These are phyloP conservation scores for Solanum stenotomum DNA, from an alignment of 257 asterid genomes.

Conservation along the genomic window DNA sequence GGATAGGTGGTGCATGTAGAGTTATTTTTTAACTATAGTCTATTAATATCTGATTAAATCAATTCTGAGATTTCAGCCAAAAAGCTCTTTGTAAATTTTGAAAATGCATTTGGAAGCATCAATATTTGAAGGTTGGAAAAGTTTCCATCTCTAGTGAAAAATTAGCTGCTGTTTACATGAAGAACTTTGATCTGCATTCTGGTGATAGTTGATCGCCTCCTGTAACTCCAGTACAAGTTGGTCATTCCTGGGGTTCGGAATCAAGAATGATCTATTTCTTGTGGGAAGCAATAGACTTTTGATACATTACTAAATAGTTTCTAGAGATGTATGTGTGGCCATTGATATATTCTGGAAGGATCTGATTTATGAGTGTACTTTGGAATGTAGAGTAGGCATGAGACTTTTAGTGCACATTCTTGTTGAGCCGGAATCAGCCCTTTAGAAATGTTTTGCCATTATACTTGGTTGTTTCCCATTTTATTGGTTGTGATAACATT, in stretches of 20 bases:
- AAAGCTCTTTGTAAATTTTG: not conserved
- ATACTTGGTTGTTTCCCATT: not conserved
- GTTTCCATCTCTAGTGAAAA: not conserved
- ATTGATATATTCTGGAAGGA: not conserved
- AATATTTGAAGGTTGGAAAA: not conserved
- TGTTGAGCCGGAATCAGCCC: not conserved
- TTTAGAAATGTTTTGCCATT: not conserved
- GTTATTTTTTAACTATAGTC: not conserved
- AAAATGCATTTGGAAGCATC: not conserved
- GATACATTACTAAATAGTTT: not conserved
- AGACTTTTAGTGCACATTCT: not conserved
- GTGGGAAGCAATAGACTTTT: not conserved
- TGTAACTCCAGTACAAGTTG: not conserved
- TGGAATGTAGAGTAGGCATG: not conserved
- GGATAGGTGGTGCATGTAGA: not conserved
- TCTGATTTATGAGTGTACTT: not conserved
- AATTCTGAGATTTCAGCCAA: not conserved
- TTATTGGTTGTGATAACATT: not conserved
- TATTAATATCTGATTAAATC: not conserved
- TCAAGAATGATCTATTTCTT: not conserved
- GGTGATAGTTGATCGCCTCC: not conserved
- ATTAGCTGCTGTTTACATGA: not conserved
- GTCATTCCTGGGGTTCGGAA: not conserved
- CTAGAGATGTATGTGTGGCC: not conserved
- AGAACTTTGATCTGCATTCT: not conserved